Percentiles rank a stretch among this genome's conserved stretches.
Conservation (phyloP, 192 early-diverging fungal species). For the Gaertneriomyces semiglobifer region DNA sequence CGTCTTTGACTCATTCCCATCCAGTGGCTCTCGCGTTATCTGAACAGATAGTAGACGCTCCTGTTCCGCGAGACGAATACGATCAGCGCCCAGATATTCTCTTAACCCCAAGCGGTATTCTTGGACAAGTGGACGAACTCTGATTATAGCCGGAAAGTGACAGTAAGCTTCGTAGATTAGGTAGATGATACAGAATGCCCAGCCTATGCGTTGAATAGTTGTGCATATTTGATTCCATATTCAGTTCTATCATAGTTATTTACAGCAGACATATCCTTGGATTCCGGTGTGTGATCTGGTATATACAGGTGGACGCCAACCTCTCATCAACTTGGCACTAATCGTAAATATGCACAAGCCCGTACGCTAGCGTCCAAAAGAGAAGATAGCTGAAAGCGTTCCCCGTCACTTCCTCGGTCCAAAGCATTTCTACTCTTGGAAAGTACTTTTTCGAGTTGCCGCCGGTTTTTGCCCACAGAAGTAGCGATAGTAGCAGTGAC, state of each 20-base stretch:
- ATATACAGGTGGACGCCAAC: too few relatives aligned
- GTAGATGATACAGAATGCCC: too few relatives aligned
- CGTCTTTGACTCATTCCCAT: slow-evolving; percentile 2
- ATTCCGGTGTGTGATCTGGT: too few relatives aligned
- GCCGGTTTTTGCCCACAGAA: slow-evolving; percentile 53
- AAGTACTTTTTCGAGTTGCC: slow-evolving; percentile 40
- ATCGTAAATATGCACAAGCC: slow-evolving; percentile 75
- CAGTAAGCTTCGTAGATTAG: too few relatives aligned
- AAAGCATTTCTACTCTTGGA: slow-evolving; percentile 26
- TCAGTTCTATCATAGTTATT: too few relatives aligned
- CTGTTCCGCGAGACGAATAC: slow-evolving; percentile 24
- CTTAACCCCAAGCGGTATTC: slow-evolving; percentile 9
- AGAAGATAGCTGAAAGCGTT: slow-evolving; percentile 64
- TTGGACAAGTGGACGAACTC: not conserved
- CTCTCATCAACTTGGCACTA: slow-evolving; percentile 14
- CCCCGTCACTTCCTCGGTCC: slow-evolving; percentile 57
- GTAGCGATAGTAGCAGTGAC: slow-evolving; percentile 63
- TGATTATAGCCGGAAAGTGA: too few relatives aligned
- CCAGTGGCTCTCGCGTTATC: slow-evolving; percentile 27
- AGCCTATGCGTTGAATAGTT: too few relatives aligned
- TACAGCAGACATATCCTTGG: too few relatives aligned
- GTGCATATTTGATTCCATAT: too few relatives aligned
- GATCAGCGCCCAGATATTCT: slow-evolving; percentile 28
- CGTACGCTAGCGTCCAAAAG: slow-evolving; percentile 77
- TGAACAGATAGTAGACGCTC: slow-evolving; percentile 17